phyloP scores from a whole-genome alignment of 768 basidiomycete genomes.

The Termitomyces sp. region DNA sequence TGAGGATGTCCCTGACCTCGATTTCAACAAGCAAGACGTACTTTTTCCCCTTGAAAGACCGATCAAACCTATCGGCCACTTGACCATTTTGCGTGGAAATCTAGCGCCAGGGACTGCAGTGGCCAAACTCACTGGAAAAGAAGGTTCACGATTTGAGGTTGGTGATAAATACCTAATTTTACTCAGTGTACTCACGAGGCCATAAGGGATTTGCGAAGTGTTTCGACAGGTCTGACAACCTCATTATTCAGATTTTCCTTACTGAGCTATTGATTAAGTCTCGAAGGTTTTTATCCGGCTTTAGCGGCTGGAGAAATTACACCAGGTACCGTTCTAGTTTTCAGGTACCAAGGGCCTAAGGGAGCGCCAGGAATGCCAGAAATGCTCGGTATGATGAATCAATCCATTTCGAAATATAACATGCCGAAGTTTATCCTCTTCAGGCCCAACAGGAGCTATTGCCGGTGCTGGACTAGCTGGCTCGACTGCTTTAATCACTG shows the following conservation, averaged over 20 bases:
- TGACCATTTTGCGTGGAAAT: slow-evolving; percentile 86
- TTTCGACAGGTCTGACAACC: slow-evolving; percentile 53
- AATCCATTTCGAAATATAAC: not conserved
- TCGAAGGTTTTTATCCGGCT: slow-evolving; percentile 67
- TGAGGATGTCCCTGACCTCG: slow-evolving; percentile 64
- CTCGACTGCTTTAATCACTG: slow-evolving; percentile 79
- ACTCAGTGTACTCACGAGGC: not conserved
- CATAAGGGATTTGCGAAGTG: slow-evolving; percentile 67
- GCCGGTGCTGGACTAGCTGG: slow-evolving; percentile 79
- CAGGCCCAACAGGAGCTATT: slow-evolving; percentile 75
- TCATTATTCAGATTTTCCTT: not conserved
- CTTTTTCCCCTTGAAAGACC: slow-evolving; percentile 68
- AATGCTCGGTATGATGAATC: slow-evolving; percentile 35
- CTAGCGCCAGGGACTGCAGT: slow-evolving; percentile 84
- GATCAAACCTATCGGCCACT: slow-evolving; percentile 82
- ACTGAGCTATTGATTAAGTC: slow-evolving; percentile 25
- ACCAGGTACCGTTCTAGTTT: slow-evolving; percentile 69
- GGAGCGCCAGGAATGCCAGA: slow-evolving; percentile 94
- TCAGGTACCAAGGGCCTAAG: slow-evolving; percentile 87
- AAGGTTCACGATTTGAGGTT: slow-evolving; percentile 81
- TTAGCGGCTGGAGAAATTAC: slow-evolving; percentile 72
- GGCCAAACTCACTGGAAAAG: slow-evolving; percentile 92
- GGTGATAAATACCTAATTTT: not conserved
- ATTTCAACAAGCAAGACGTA: slow-evolving; percentile 73
- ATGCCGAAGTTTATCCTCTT: not conserved